Evolutionary conservation across 2,329 filamentous ascomycete species (phyloP).

Genomic region (Moelleriella libera): DNA sequence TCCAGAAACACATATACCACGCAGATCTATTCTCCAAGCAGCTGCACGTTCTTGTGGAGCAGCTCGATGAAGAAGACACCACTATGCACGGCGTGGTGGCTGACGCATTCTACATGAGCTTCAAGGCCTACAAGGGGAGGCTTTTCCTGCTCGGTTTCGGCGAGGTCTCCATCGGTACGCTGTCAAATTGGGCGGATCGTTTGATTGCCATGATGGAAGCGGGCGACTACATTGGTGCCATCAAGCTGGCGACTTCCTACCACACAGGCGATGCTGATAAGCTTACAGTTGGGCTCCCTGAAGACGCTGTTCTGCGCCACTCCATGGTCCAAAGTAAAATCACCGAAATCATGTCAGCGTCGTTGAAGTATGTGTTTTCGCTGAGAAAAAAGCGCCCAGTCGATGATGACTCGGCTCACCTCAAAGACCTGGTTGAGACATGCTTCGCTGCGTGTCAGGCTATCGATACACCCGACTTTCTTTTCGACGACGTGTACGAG

Average conservation of each 20-base stretch:
- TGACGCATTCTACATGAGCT: constrained; percentile 97
- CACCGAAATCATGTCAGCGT: constrained; percentile 85
- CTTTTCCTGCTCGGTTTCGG: constrained; percentile 90
- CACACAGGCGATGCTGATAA: constrained; percentile 88
- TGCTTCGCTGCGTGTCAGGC: constrained; percentile 74
- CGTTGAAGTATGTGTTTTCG: constrained; percentile 75
- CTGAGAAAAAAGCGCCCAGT: constrained; percentile 38
- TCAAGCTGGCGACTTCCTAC: constrained; percentile 80
- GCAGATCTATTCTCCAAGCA: constrained; percentile 81
- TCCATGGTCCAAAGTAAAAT: constrained; percentile 77
- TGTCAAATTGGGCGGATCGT: constrained; percentile 96
- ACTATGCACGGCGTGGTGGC: constrained; percentile 93
- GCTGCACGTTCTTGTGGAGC: constrained; percentile 71
- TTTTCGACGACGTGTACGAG: constrained; percentile 85
- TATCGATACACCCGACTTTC: constrained; percentile 64
- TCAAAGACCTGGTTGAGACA: constrained; percentile 66
- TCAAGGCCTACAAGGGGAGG: constrained; percentile 86
- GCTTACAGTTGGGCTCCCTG: constrained; percentile 82
- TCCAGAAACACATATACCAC: constrained; percentile 88
- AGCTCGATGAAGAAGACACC: constrained; percentile 71
- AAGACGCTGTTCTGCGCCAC: constrained; percentile 64
- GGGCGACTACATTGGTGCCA: constrained; percentile 89
- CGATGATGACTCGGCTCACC: constrained; percentile 37
- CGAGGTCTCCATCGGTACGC: constrained; percentile 75
- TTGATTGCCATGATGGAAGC: constrained; percentile 89